phyloP scores from a whole-genome alignment of 805 yeast genomes.

The Suhomyces sp. region DNA sequence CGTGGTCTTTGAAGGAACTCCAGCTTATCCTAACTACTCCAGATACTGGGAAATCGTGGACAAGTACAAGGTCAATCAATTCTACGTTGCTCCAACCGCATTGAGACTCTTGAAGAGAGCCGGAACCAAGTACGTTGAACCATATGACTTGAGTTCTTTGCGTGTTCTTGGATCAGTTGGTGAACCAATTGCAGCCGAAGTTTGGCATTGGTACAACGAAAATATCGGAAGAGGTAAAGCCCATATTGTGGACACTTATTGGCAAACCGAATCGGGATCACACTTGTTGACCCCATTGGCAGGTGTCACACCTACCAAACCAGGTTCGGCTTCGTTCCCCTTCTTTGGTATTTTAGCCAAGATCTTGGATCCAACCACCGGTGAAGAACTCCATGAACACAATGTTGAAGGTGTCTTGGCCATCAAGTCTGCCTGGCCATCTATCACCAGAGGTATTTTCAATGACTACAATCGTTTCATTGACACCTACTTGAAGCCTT shows the following conservation, averaged over 20 bases:
- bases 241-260: conserved; percentile 93
- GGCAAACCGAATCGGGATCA: conserved; percentile 99
- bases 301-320: conserved; percentile 92
- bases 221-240: conserved; percentile 87
- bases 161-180: conserved; percentile 97
- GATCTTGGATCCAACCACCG: conserved; percentile 90
- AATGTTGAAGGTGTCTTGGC: conserved; percentile 97
- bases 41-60: conserved; percentile 97
- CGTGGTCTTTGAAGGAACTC: conserved; percentile 94
- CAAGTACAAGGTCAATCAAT: conserved; percentile 87
- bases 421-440: conserved; percentile 90
- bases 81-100: conserved; percentile 98
- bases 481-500: conserved; percentile 91
- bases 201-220: conserved; percentile 98
- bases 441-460: conserved; percentile 97
- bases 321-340: conserved; percentile 96
- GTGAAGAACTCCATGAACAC: conserved; percentile 77
- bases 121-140: conserved; percentile 79
- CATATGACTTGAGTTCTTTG: conserved; percentile 79
- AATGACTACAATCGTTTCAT: conserved; percentile 81
- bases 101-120: conserved; percentile 85
- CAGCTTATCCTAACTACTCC: conserved; percentile 92
- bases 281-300: conserved; percentile 94
- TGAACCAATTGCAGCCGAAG: conserved; percentile 96
- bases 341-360: conserved; percentile 92